Base-by-base conservation (phyloP, 495 filamentous ascomycete genomes). In the Margaritispora aquatica region DNA sequence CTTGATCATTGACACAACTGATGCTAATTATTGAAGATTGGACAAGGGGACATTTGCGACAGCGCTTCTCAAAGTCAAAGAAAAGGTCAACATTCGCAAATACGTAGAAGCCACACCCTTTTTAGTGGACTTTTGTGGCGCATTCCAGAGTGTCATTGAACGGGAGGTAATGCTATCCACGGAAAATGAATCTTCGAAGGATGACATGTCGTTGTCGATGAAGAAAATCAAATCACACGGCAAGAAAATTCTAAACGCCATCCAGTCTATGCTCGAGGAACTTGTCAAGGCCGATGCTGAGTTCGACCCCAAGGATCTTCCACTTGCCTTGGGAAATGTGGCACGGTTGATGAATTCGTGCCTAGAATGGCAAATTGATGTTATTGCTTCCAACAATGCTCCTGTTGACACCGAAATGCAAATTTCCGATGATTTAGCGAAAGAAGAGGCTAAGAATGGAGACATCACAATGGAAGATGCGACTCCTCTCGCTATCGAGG, bases 221-320 rank as follows among this genome's bases (percentile, higher is more conserved):
- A 63, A 80, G 83, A 63, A 84, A 80, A 66, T 74, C 90, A 26
- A 44, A 17, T 8, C 38, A n/a, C 38, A 44, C 15, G 93, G 87
- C 15, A 96, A 93, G 69, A 80, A 89, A 46, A 92, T 97, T 52
- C 78, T 96, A 59, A 90, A 89, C 70, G 80, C 84, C 2, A 79
- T 96, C 23, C 88, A 94, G 68, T 82, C 84, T 19, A 78, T 83
- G 38, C 74, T 96, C 7, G 89, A 96, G 69, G 82, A 85, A 48
- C 90, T 90, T 1, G 74, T 88, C 46, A 78, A 80, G 52, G 89
- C 88, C 36, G 93, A 97, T 70, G 84, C 86, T 41, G 90, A 95
- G 47, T 75, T 96, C 9, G 84, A 76, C 55, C 77, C 84, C 57
- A 84, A 81, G 63, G 77, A 87, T 9, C 83, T 83, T 52, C 89